phyloP scores from a whole-genome alignment of 768 basidiomycete species.

The Mycena floridula region DNA sequence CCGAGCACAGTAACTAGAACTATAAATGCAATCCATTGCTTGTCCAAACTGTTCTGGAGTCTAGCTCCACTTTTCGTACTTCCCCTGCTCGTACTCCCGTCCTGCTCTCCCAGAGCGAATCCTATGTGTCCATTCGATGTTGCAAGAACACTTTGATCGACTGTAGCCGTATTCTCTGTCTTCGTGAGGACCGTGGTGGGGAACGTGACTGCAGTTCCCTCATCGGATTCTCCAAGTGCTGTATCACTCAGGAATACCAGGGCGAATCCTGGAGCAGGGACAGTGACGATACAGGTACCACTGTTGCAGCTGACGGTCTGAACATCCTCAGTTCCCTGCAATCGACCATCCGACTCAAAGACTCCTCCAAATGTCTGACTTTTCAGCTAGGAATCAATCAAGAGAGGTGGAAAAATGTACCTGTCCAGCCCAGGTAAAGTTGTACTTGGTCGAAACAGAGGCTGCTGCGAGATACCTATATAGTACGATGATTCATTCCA shows the following conservation, averaged over 20 bases:
- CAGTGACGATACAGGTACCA: conserved; percentile 47
- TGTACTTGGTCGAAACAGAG: conserved; percentile 45
- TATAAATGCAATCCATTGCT: no score
- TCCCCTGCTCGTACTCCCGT: conserved; percentile 23
- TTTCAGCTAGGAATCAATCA: not conserved
- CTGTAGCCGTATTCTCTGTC: conserved; percentile 42
- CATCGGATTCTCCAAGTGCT: conserved; percentile 24
- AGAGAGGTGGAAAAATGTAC: not conserved
- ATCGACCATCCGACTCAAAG: conserved; percentile 62
- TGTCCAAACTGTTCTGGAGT: not conserved
- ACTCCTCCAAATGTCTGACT: conserved; percentile 49
- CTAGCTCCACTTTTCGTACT: not conserved
- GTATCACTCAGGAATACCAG: conserved; percentile 40
- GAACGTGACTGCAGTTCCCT: conserved; percentile 37
- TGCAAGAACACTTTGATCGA: conserved; percentile 48
- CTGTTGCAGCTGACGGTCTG: conserved; percentile 53
- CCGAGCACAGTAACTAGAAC: no score
- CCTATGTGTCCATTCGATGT: conserved; percentile 56
- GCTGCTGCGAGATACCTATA: conserved; percentile 46
- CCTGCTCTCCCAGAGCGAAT: conserved; percentile 7
- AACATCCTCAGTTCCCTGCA: conserved; percentile 42
- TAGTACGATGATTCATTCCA: not conserved
- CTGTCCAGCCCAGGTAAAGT: conserved; percentile 62
- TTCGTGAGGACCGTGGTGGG: conserved; percentile 47
- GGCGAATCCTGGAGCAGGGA: conserved; percentile 63